Conservation (phyloP, 192 early-diverging fungal species). For the Endogone sp. region DNA sequence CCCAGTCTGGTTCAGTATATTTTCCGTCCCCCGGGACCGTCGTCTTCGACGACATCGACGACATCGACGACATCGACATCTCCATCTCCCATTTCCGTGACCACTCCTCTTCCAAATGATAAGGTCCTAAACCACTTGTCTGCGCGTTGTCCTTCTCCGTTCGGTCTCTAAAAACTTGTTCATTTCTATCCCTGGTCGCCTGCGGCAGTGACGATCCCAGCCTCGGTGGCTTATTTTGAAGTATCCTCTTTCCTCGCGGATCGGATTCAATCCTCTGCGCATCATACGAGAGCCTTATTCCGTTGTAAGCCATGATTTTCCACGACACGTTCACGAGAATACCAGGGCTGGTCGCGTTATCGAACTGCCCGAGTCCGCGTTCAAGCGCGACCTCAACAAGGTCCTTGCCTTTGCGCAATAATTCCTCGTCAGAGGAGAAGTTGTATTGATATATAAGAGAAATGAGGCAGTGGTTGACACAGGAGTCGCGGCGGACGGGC, state of each 20-base stretch:
- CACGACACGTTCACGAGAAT: neutral
- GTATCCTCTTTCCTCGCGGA: neutral
- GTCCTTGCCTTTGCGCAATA: constrained; percentile 14
- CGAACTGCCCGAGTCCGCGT: constrained; percentile 14
- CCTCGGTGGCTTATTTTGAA: too few species aligned
- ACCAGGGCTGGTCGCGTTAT: neutral
- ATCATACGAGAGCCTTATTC: neutral
- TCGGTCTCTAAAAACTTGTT: too few species aligned
- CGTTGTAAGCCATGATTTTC: neutral
- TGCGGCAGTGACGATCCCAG: too few species aligned
- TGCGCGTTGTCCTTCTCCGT: too few species aligned
- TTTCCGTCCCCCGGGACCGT: too few species aligned
- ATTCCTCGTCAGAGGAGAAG: constrained; percentile 1
- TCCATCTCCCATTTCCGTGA: too few species aligned
- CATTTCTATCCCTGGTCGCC: too few species aligned
- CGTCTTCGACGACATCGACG: too few species aligned
- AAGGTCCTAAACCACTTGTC: too few species aligned
- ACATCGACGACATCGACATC: too few species aligned
- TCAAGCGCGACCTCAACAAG: constrained; percentile 22
- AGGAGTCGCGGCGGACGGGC: neutral
- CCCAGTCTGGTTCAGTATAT: too few species aligned
- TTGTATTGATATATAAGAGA: constrained; percentile 26
- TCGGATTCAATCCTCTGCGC: neutral
- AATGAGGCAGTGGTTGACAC: constrained; percentile 17
- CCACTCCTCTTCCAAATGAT: too few species aligned